Evolutionary conservation across 169 alveolate genomes (phyloP), one percentile per base, ranked within the genome.

Genomic region (Amoebophrya sp.): DNA sequence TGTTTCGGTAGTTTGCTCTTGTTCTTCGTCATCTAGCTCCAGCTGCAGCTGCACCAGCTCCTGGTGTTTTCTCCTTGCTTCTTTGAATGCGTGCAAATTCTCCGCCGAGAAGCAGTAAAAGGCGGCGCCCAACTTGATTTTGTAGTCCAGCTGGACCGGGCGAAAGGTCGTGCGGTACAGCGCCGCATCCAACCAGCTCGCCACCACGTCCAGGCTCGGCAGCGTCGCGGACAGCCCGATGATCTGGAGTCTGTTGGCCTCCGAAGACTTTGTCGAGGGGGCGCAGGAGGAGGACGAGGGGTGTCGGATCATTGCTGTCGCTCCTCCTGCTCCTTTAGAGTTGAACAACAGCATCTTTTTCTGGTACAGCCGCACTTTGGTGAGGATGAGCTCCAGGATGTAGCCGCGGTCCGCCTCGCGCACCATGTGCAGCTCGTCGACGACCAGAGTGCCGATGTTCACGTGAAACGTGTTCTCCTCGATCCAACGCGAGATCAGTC

Each of bases 181-280:
- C 2, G 90, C 92, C 15, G 97, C 95, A 38, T 93, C 95, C 26
- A 94, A 90, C 97, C 97, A 95, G 78, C 70, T 34, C 69, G 92
- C 93, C 15, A 95, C 89, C 88, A 92, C 93, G n/a, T 69, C 88
- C 23, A 95, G 89, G 92, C 94, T 94, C 1, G 96, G 96, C n/a
- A 95, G 92, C 4, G 97, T 95, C 34, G 97, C 97, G 50, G 94
- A 91, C 96, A 95, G 93, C 20, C 94, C 96, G 40, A 95, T 92
- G 20, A 95, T 91, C 78, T 95, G 93, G 13, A 93, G 67, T 20
- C 26, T 18, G 13, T 91, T 23, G 91, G 69, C 20, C 89, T 34
- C 39, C 10, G 18, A 45, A 18, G 67, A 45, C n/a, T 10, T 45
- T 45, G 10, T 45, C 18, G 67, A 45, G 67, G n/a, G 10, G 10